A percentile compares a stretch with the other conserved stretches of the same genome.
Conservation (phyloP, 2,329 filamentous ascomycete genomes). For the Diaporthe amygdali region DNA sequence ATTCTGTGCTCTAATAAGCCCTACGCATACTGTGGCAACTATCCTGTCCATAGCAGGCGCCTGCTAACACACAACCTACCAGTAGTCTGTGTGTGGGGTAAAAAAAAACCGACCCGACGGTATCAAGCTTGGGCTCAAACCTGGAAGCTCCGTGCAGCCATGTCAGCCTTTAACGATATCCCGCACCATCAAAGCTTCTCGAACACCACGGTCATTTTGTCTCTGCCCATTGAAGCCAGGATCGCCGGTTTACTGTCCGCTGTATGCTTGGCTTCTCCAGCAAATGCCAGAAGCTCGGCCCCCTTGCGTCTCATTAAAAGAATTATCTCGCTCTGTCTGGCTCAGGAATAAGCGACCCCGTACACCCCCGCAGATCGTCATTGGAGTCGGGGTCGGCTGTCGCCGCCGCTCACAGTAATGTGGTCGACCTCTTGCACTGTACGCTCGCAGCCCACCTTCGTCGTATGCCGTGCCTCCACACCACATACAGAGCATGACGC, state of each 20-base stretch:
- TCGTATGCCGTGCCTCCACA: slow-evolving; percentile 4
- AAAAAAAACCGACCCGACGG: slow-evolving; percentile 12
- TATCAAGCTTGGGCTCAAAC: slow-evolving; percentile 10
- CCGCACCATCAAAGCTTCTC: slow-evolving; percentile 6
- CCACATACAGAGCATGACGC: background rate
- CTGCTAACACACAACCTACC: background rate
- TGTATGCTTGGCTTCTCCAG: background rate
- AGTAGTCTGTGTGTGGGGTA: slow-evolving; percentile 7
- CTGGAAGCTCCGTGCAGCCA: background rate
- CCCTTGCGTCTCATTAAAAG: slow-evolving; percentile 11
- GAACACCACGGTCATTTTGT: background rate
- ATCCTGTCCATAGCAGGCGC: background rate
- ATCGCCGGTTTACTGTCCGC: background rate
- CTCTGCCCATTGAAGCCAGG: background rate
- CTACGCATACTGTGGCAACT: background rate
- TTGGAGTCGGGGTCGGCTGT: slow-evolving; percentile 16
- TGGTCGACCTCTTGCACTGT: background rate
- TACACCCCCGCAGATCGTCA: slow-evolving; percentile 15
- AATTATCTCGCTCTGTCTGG: slow-evolving; percentile 4
- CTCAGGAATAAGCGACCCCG: slow-evolving; percentile 7
- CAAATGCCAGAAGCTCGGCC: background rate
- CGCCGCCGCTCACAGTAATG: background rate
- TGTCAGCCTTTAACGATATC: background rate
- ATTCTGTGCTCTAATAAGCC: background rate
- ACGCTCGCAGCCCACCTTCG: background rate